Percentiles rank a stretch among this genome's conserved stretches.
Evolutionary conservation across 2,329 filamentous ascomycete genomes (phyloP).

Genomic region (Colletotrichum chrysophilum): DNA sequence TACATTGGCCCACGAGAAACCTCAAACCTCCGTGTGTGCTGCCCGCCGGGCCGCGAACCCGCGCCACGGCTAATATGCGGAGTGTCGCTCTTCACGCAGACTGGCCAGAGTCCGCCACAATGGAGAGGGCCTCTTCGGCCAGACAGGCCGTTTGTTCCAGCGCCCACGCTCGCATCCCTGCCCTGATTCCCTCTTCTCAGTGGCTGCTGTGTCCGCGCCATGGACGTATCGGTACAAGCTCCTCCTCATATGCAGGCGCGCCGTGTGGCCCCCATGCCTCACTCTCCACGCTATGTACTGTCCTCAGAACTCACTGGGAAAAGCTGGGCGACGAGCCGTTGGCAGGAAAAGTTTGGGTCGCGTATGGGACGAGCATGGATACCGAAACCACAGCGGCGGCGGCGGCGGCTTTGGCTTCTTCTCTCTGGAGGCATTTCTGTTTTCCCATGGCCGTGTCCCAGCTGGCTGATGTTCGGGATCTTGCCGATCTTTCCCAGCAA

Average conservation of each 20-base stretch:
- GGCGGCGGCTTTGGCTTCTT: conserved; percentile 7
- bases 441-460: neutral
- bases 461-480: neutral
- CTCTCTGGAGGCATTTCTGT: conserved; percentile 12
- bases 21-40: neutral
- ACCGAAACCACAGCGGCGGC: neutral
- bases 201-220: neutral
- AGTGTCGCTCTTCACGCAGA: neutral
- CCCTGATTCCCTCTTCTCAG: neutral
- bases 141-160: conserved; percentile 8
- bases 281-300: neutral
- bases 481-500: neutral
- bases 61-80: conserved; percentile 16
- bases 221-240: neutral
- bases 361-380: neutral
- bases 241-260: neutral
- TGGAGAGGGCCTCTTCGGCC: neutral
- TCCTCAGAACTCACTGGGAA: neutral
- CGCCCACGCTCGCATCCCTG: neutral
- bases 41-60: conserved; percentile 17
- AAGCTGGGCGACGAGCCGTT: neutral
- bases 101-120: neutral
- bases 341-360: neutral
- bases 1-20: neutral
- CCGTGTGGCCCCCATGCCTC: neutral